Evolutionary conservation across 768 basidiomycete species (phyloP).

Genomic region (Tulasnella sp.): DNA sequence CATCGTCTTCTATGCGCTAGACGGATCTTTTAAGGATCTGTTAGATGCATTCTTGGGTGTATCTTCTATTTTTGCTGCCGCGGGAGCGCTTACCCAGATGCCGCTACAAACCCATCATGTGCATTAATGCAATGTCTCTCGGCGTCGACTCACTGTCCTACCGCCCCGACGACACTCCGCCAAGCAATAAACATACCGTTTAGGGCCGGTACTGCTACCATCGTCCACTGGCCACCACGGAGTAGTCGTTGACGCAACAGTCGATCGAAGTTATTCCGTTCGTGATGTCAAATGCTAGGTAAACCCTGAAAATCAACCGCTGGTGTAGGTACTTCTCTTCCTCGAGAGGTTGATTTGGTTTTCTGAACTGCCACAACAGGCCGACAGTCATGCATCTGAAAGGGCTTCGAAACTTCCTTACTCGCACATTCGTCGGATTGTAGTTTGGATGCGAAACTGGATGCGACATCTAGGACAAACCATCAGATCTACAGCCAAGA

Average conservation of each 20-base stretch:
- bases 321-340: not conserved
- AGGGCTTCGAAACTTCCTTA: not conserved
- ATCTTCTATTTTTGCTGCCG: not conserved
- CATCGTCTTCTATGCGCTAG: not conserved
- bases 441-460: not conserved
- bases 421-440: conserved; percentile 13
- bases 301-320: conserved; percentile 5
- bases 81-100: not conserved
- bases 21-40: not conserved
- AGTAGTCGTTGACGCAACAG: not conserved
- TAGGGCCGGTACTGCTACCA: not conserved
- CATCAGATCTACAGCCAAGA: not conserved
- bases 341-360: not conserved
- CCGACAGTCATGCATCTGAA: not conserved
- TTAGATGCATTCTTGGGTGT: not conserved
- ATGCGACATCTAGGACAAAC: not conserved
- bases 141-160: not conserved
- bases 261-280: not conserved
- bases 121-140: not conserved
- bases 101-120: not conserved
- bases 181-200: not conserved
- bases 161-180: not conserved
- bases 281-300: not conserved
- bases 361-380: not conserved
- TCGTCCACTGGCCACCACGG: not conserved